phyloP scores from a whole-genome alignment of 768 basidiomycete genomes.

The Gloeopeniophorella convolvens region DNA sequence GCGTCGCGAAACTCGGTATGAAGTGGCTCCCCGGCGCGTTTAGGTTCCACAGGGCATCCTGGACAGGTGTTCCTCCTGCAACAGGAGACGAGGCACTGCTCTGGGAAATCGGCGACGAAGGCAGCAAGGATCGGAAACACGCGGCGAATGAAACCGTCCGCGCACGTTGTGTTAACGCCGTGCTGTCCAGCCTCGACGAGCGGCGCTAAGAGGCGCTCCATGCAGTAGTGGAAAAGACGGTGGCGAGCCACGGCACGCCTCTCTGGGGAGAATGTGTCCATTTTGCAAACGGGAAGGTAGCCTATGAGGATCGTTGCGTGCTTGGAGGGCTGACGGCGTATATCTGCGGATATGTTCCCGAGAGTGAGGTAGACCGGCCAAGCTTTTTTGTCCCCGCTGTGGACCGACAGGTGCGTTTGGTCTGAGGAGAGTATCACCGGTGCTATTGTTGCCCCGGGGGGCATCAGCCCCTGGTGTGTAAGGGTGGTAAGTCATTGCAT shows the following conservation, averaged over 20 bases:
- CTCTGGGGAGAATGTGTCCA: too few species aligned
- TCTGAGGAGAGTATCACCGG: too few species aligned
- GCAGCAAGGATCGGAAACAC: conserved; percentile 21
- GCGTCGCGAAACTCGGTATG: neutral
- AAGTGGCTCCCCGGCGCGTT: neutral
- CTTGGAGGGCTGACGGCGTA: conserved; percentile 17
- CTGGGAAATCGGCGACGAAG: conserved; percentile 23
- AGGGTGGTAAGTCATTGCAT: too few species aligned
- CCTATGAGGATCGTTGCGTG: conserved; percentile 23
- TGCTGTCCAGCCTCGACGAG: conserved; percentile 9
- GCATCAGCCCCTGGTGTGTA: too few species aligned
- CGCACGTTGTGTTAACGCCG: conserved; percentile 19
- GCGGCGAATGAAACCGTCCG: conserved; percentile 13
- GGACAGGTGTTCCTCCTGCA: neutral
- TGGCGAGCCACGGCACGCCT: conserved; percentile 3
- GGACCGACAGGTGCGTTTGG: too few species aligned
- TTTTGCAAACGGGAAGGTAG: conserved; percentile 22
- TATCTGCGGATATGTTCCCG: conserved; percentile 23
- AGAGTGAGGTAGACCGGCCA: conserved; percentile 29
- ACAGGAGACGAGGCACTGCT: conserved; percentile 22
- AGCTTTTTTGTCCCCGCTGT: conserved; percentile 22
- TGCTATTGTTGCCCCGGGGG: too few species aligned
- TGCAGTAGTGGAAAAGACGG: conserved; percentile 21
- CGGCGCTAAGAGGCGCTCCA: conserved; percentile 12
- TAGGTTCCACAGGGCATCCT: neutral